Percentiles rank a stretch among this genome's conserved stretches.
Conservation (phyloP, 768 basidiomycete genomes). For the Mycena galopus region DNA sequence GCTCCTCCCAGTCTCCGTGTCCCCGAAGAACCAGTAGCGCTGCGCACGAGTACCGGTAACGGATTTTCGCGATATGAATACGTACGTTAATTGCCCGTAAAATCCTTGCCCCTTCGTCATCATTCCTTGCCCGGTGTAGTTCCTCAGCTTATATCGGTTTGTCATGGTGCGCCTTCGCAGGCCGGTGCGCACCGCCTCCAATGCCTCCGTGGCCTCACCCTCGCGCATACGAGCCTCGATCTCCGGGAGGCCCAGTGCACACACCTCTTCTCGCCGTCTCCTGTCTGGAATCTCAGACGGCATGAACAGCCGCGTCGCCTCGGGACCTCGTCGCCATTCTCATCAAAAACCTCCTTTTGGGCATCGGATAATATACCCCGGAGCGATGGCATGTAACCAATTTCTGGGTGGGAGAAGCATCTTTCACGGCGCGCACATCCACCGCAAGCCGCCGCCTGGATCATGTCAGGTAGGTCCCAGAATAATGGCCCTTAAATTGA, state of each 20-base stretch:
- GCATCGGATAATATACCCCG: too few relatives aligned
- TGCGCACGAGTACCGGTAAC: not conserved
- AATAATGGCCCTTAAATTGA: too few relatives aligned
- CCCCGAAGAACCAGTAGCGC: not conserved
- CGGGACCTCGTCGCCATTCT: too few relatives aligned
- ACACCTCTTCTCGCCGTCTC: not conserved
- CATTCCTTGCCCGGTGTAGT: not conserved
- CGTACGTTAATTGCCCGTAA: not conserved
- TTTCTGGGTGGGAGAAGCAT: not conserved
- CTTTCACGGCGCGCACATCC: not conserved
- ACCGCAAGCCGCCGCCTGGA: not conserved
- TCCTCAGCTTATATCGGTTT: not conserved
- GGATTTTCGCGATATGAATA: not conserved
- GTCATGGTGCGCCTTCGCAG: slow-evolving; percentile 3
- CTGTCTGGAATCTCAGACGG: not conserved
- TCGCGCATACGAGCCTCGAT: slow-evolving; percentile 12
- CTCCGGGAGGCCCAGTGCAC: not conserved
- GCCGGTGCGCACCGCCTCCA: not conserved
- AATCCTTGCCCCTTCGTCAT: not conserved
- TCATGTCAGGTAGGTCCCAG: not conserved
- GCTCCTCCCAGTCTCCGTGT: slow-evolving; percentile 2
- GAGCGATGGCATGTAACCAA: too few relatives aligned
- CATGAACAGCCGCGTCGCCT: not conserved
- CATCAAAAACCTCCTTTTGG: too few relatives aligned
- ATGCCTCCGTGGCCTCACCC: not conserved